Evolutionary conservation across 108 stramenopile genomes (phyloP).

Genomic region (Skeletonema tropicum): DNA sequence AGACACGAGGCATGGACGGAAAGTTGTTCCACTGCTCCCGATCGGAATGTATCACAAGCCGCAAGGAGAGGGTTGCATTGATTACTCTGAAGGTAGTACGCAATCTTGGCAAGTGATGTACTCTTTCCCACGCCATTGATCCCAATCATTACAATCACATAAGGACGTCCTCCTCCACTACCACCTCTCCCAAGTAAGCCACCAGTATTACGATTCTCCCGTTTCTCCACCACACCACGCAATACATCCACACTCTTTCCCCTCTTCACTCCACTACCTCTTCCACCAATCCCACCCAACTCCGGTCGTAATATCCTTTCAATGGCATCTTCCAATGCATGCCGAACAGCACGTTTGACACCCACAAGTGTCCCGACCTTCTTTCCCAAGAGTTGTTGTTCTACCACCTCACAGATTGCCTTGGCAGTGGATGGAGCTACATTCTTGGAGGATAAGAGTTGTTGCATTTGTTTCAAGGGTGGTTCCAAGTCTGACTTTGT

Average conservation of each 20-base stretch:
- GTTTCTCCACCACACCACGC: constrained; percentile 63
- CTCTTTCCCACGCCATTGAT: constrained; percentile 96
- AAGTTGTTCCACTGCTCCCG: constrained; percentile 97
- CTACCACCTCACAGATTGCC: constrained; percentile 68
- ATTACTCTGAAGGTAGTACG: constrained; percentile 79
- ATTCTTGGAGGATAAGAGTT: constrained; percentile 86
- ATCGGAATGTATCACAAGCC: constrained; percentile 98
- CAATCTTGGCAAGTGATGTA: constrained; percentile 92
- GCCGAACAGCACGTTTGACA: constrained; percentile 83
- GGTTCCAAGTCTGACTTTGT: constrained; percentile 72
- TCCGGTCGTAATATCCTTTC: constrained; percentile 62
- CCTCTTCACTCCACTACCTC: constrained; percentile 4
- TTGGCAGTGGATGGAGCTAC: constrained; percentile 88
- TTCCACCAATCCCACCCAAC: constrained; percentile 26
- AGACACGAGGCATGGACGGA: constrained; percentile 90
- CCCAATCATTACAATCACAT: constrained; percentile 93
- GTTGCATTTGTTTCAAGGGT: constrained; percentile 84
- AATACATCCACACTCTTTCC: constrained; percentile 60
- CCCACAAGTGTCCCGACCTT: constrained; percentile 68
- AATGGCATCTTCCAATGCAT: constrained; percentile 78
- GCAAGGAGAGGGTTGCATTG: constrained; percentile 86
- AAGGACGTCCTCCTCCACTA: constrained; percentile 57
- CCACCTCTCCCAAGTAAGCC: constrained; percentile 46
- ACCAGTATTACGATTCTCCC: constrained; percentile 34
- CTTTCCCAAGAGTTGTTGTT: constrained; percentile 67